These are phyloP conservation scores for Cercospora beticola DNA, from an alignment of 2,329 filamentous ascomycete species.

Conservation along the genomic window DNA sequence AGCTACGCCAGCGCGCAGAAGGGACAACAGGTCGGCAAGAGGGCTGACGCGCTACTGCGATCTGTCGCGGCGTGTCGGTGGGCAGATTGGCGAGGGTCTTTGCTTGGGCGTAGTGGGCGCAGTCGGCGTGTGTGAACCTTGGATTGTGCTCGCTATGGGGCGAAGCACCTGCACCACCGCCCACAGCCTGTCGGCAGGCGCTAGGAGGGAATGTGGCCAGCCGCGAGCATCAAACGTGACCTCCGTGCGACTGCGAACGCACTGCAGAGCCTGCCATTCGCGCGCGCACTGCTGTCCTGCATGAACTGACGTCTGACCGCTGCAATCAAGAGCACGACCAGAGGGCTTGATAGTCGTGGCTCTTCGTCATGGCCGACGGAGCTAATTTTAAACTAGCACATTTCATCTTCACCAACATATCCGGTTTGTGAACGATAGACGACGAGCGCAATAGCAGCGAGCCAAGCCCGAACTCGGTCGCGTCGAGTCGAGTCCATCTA, in stretches of 20 bases:
- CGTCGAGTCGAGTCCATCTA: not conserved
- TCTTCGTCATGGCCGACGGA: not conserved
- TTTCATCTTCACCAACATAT: not conserved
- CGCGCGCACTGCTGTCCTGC: not conserved
- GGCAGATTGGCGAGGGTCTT: not conserved
- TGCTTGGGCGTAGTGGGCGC: slow-evolving; percentile 5
- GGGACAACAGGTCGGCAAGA: not conserved
- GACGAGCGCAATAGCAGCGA: not conserved
- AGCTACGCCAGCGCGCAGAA: not conserved
- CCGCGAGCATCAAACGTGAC: not conserved
- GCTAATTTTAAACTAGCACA: not conserved
- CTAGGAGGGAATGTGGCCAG: not conserved
- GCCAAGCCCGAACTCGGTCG: not conserved
- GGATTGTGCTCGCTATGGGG: not conserved
- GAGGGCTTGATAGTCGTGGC: not conserved
- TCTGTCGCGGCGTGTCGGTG: not conserved
- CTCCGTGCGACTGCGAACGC: not conserved
- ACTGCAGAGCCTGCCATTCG: not conserved
- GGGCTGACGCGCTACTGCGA: not conserved
- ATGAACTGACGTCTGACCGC: not conserved
- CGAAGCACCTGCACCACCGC: slow-evolving; percentile 2
- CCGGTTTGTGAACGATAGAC: not conserved
- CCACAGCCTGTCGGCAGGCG: not conserved
- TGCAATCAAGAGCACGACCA: not conserved
- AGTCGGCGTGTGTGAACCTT: slow-evolving; percentile 3